These are phyloP conservation scores for Aspergillus sp. DNA, from an alignment of 2,329 filamentous ascomycete genomes.

Conservation along the genomic window DNA sequence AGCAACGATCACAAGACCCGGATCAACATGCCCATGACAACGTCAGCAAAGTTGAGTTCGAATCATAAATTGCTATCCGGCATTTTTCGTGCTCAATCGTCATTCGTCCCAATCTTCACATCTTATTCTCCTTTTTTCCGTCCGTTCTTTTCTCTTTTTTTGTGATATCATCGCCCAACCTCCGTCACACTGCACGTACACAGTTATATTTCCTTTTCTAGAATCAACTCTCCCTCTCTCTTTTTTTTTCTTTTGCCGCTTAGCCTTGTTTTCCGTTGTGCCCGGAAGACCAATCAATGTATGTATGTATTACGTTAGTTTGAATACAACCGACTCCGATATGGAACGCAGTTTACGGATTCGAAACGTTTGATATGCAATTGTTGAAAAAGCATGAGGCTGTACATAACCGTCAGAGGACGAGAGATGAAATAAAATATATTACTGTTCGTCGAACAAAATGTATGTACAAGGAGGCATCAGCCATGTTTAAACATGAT, in stretches of 20 bases:
- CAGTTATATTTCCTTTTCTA: background rate
- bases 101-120: background rate
- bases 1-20: constrained; percentile 9
- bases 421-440: background rate
- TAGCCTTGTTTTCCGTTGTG: background rate
- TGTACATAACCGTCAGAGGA: background rate
- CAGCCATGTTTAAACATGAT: background rate
- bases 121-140: background rate
- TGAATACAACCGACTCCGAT: background rate
- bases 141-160: background rate
- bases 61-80: constrained; percentile 20
- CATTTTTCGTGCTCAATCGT: background rate
- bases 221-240: background rate
- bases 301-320: constrained; percentile 4
- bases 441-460: background rate
- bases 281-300: background rate
- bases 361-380: background rate
- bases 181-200: background rate
- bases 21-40: constrained; percentile 24
- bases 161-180: background rate
- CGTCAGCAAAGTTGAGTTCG: constrained; percentile 42
- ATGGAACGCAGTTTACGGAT: too few species aligned
- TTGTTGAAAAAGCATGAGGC: background rate
- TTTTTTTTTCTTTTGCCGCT: background rate
- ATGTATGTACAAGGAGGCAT: background rate